Conservation (phyloP, 495 filamentous ascomycete species). For the Aspergillus saccharolyticus region DNA sequence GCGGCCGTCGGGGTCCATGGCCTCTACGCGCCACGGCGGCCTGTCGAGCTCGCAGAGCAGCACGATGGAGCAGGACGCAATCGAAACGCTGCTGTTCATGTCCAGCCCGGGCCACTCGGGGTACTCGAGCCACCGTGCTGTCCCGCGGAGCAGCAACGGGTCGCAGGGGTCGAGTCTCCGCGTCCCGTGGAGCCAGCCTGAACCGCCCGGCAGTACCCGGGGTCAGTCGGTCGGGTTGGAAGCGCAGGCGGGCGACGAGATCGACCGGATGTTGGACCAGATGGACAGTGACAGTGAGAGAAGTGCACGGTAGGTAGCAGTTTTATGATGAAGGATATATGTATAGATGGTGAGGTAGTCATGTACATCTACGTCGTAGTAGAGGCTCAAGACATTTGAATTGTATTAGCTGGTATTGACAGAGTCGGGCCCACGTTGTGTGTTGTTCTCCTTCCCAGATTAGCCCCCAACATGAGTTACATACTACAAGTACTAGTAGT, state of each 20-base stretch:
- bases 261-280: conserved; percentile 49
- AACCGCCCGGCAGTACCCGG: conserved; percentile 18
- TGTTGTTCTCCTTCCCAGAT: too few relatives aligned
- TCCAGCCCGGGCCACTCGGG: conserved; percentile 75
- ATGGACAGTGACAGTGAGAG: conserved; percentile 47
- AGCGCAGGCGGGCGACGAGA: conserved; percentile 42
- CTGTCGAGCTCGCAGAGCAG: conserved; percentile 53
- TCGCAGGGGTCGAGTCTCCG: conserved; percentile 23
- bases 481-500: too few relatives aligned
- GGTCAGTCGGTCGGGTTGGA: conserved; percentile 23
- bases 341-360: too few relatives aligned
- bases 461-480: too few relatives aligned
- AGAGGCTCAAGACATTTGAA: too few relatives aligned
- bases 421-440: too few relatives aligned
- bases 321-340: too few relatives aligned
- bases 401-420: too few relatives aligned
- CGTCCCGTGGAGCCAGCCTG: conserved; percentile 15
- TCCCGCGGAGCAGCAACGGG: conserved; percentile 28
- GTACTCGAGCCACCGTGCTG: conserved; percentile 27
- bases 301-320: conserved; percentile 16
- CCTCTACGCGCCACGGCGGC: conserved; percentile 22
- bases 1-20: conserved; percentile 26
- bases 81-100: conserved; percentile 83
- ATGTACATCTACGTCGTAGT: too few relatives aligned
- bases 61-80: conserved; percentile 76